Base-by-base conservation (phyloP, 768 basidiomycete species). In the Termitomyces sp. region DNA sequence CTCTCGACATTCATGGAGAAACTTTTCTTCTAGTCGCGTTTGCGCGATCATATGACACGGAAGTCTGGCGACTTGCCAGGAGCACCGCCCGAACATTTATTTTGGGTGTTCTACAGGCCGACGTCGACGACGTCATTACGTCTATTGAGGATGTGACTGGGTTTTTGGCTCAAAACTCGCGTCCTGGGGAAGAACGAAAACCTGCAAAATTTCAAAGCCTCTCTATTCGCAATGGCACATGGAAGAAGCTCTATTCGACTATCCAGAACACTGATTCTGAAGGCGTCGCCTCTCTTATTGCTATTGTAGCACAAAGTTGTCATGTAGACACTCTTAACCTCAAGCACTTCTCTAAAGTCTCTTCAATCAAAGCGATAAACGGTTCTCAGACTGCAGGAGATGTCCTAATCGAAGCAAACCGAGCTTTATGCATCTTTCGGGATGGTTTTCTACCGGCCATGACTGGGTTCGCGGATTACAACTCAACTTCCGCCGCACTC, bases 281-380 rank as follows among this genome's bases (percentile, higher is more conserved):
- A 32, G 88, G 79, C 1, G 74, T 87, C 23, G 78, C 79, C 10
- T 73, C 79, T 37, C 67, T 94, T 28, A 71, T 94, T 39, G 70
- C 76, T 30, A 72, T 84, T 2, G 70, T 89, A 7, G 76, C 88
- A 2, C 74, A 76, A 28, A 77, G 80, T 27, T 80, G 88, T 9
- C 86, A 92, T 67, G 67, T 94, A 30, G 89, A 91, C 66, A 65
- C 69, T 21, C 71, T 96, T 21, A 77, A 76, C 54, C 64, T 76
- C 28, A 72, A 72, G 12, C 76, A 83, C n/a, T 88, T 82, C 65
- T 69, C 66, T 54, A 58, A 70, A 16, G 64, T 56, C 50, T 78
- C 66, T 64, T 55, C 62, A 23, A 58, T 64, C 1, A 67, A 57
- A 66, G 70, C 56, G 61, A 68, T 44, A 32, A 65, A 66, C 34